Percentiles rank a stretch among this genome's conserved stretches.
phyloP scores from a whole-genome alignment of 495 filamentous ascomycete genomes.

The Cetradonia linearis region DNA sequence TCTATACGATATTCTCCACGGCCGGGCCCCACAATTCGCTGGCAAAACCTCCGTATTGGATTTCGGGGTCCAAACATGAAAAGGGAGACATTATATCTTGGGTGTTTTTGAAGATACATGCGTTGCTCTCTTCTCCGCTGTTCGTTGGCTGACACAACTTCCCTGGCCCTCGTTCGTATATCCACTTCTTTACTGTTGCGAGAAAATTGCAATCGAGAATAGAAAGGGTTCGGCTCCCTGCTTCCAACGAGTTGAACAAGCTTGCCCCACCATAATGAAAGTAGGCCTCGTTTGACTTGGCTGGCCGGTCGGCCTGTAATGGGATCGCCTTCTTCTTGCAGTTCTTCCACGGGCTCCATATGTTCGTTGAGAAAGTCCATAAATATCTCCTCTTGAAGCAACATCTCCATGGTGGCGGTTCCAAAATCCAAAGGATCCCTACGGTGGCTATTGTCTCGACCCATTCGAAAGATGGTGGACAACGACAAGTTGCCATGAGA shows the following conservation, averaged over 20 bases:
- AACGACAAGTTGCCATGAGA: conserved; percentile 67
- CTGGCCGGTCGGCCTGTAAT: conserved; percentile 25
- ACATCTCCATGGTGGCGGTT: conserved; percentile 81
- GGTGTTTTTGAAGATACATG: conserved; percentile 79
- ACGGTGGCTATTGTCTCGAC: conserved; percentile 49
- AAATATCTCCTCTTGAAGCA: conserved; percentile 89
- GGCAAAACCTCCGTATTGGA: conserved; percentile 69
- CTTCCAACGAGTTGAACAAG: conserved; percentile 44
- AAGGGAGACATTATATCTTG: conserved; percentile 84
- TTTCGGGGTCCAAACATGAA: conserved; percentile 75
- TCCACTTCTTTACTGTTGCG: conserved; percentile 67
- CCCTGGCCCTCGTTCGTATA: conserved; percentile 73
- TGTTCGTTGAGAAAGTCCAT: conserved; percentile 85
- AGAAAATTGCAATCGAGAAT: conserved; percentile 67
- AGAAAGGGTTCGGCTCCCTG: conserved; percentile 88
- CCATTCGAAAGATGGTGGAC: conserved; percentile 76
- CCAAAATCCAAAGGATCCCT: conserved; percentile 84
- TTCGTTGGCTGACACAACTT: conserved; percentile 75
- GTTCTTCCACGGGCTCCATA: conserved; percentile 23
- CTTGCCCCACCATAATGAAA: conserved; percentile 49
- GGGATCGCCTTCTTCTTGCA: conserved; percentile 28
- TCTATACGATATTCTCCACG: conserved; percentile 77
- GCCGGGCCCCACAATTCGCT: conserved; percentile 84
- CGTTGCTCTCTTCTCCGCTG: conserved; percentile 77
- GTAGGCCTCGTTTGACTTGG: conserved; percentile 39